Evolutionary conservation across 345 rosid species (phyloP).

Genomic region (Trapa bicornis): DNA sequence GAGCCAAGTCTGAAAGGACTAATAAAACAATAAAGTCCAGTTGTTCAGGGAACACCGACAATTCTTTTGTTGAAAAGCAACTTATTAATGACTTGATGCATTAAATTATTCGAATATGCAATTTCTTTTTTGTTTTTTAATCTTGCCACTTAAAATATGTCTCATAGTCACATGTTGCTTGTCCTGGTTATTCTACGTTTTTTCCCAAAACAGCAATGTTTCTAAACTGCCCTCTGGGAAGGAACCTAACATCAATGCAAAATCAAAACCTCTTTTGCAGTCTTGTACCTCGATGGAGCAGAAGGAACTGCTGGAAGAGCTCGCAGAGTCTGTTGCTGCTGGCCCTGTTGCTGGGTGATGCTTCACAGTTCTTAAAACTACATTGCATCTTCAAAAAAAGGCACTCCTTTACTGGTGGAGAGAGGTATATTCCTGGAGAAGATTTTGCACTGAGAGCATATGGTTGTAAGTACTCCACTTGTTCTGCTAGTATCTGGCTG

Average conservation of each 20-base stretch:
- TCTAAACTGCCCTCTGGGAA: not conserved
- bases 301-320: conserved; percentile 77
- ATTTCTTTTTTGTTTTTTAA: not conserved
- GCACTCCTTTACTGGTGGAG: not conserved
- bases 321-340: conserved; percentile 53
- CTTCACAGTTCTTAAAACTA: not conserved
- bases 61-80: not conserved
- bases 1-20: not conserved
- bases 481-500: too few species aligned
- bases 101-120: not conserved
- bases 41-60: not conserved
- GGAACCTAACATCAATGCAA: not conserved
- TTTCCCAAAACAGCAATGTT: not conserved
- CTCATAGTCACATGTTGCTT: not conserved
- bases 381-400: too few species aligned
- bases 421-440: not conserved
- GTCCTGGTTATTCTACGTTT: not conserved
- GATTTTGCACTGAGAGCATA: not conserved
- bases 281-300: conserved; percentile 74
- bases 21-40: not conserved
- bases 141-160: not conserved
- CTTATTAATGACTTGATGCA: not conserved
- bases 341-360: conserved; percentile 18
- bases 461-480: too few species aligned
- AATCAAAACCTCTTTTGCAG: conserved; percentile 26